Percentiles rank a stretch among this genome's conserved stretches.
These are phyloP conservation scores for Arabidopsis suecica DNA, from an alignment of 345 rosid species.

Conservation along the genomic window DNA sequence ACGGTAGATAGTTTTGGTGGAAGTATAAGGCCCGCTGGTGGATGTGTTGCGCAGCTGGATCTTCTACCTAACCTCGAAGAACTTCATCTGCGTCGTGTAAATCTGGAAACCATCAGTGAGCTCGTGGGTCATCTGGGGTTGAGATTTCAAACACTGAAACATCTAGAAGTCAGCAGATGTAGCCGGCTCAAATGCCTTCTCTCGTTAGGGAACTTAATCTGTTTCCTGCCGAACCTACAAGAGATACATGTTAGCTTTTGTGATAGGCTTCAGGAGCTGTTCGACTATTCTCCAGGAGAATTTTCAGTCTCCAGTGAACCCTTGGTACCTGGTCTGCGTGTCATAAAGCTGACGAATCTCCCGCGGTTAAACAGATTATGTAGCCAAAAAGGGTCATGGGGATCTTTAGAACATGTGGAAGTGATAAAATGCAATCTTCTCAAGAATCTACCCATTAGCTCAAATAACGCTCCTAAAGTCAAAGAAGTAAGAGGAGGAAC, in stretches of 20 bases:
- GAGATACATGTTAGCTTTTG: slow-evolving; percentile 49
- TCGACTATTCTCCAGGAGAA: slow-evolving; percentile 26
- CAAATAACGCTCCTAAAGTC: slow-evolving; percentile 17
- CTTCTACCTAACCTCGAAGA: slow-evolving; percentile 50
- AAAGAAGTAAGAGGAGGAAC: slow-evolving; percentile 47
- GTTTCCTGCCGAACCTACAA: slow-evolving; percentile 41
- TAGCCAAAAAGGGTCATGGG: slow-evolving; percentile 35
- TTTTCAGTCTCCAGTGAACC: slow-evolving; percentile 25
- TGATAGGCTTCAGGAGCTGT: slow-evolving; percentile 41
- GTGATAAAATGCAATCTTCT: slow-evolving; percentile 46
- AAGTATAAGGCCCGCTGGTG: slow-evolving; percentile 41
- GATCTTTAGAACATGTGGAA: slow-evolving; percentile 40
- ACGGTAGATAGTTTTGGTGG: slow-evolving; percentile 39
- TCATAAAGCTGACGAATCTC: slow-evolving; percentile 45
- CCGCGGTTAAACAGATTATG: slow-evolving; percentile 40
- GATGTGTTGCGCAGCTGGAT: slow-evolving; percentile 46
- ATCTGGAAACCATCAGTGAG: slow-evolving; percentile 42
- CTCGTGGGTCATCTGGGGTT: slow-evolving; percentile 44
- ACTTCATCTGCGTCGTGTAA: slow-evolving; percentile 46
- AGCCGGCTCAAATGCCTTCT: slow-evolving; percentile 44
- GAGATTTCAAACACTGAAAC: slow-evolving; percentile 37
- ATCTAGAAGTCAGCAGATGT: slow-evolving; percentile 46
- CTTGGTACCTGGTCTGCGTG: slow-evolving; percentile 41
- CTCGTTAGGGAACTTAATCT: slow-evolving; percentile 43
- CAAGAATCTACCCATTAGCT: slow-evolving; percentile 39